Base-by-base conservation (phyloP, 371 early-diverging fungal genomes). In the Vittaforma corneae region DNA sequence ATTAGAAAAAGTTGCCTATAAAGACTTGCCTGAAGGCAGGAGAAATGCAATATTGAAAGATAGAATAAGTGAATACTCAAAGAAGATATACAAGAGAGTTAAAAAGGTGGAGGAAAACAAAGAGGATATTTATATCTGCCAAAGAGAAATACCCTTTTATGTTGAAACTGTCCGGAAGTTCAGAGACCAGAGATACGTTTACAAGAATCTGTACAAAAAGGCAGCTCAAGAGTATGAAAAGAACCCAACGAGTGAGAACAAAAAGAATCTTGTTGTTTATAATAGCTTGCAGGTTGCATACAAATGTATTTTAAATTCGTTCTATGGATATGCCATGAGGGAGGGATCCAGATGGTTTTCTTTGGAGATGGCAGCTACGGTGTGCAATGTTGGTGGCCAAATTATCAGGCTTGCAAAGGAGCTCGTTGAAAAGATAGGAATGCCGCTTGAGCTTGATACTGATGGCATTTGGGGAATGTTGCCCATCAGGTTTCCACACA, bases 381-480 rank as follows among this genome's bases (percentile, higher is more conserved):
- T 95, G 42, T 96, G 97, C 80, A 74, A 90, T 69, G 92, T 92
- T 0, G 97, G 97, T 14, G 88, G 93, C 0, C 83, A 83, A 26
- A 94, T 98, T 72, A 97, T 97, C 70, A 93, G 91, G 76, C 84
- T 89, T 82, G 96, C 97, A 5, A 84, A 91, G 30, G 79, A 85
- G 48, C 80, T 91, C 4, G 87, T 97, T 0, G 96, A 96, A 67
- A 85, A 87, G 44, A 81, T 98, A 50, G 97, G 97, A 4, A 83
- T 91, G 16, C 91, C 95, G 1, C 82, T 98, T 3, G 97, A 97
- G 80, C 76, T 98, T 55, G 97, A 98, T 78, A 96, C 99, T 4
- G 97, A 97, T 74, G 97, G 97, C 62, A 96, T 98, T 70, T 98
- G 97, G 97, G 92, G 93, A 77, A 87, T 93, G 30, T 78, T 98